Evolutionary conservation across 192 early-diverging fungal species (phyloP), one percentile per base, ranked within the genome.

Genomic region (Gigaspora rosea): DNA sequence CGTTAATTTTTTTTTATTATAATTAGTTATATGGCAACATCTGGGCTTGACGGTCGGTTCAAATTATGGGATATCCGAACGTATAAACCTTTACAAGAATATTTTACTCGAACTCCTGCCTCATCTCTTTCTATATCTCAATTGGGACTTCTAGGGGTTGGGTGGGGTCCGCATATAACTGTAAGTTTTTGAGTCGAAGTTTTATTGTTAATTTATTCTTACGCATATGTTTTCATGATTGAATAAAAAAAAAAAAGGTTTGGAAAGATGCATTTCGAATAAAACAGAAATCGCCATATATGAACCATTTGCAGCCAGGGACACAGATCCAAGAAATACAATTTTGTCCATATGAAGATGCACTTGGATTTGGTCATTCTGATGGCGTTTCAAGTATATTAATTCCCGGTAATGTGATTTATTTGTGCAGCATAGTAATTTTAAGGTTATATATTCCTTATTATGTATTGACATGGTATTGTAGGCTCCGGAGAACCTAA

Each of bases 341-440:
- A 8, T 97, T 98, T 84, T 93, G 91, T 71, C 97, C 97, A n/a
- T 98, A 89, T 89, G 97, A 98, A 79, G 97, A 98, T 90, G 91
- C 95, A 8, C 90, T 98, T 16, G 95, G 92, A 18, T 80, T 93
- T 62, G 94, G 94, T 20, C 95, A 97, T 85, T 78, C 82, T 18
- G 73, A 83, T 16, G 97, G 97, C 15, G 83, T 98, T 8, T 88
- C 87, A 13, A 92, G 89, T 72, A 80, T 98, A 27, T 86, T 97
- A 12, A 87, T 98, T 8, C 97, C 97, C 0, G 95, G 90, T 89
- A 83, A 35, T 18, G 18, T 11, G 18, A 18, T 54, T 54, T 54
- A 54, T 9, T 54, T 54, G 2, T 20, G 41, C 65, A 13, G 48
- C 18, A 68, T 51, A 47, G 18, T n/a, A 7, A 2, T n/a, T 36